Conservation (phyloP, 1,284 basidiomycete genomes). For the Trametes versicolor region DNA sequence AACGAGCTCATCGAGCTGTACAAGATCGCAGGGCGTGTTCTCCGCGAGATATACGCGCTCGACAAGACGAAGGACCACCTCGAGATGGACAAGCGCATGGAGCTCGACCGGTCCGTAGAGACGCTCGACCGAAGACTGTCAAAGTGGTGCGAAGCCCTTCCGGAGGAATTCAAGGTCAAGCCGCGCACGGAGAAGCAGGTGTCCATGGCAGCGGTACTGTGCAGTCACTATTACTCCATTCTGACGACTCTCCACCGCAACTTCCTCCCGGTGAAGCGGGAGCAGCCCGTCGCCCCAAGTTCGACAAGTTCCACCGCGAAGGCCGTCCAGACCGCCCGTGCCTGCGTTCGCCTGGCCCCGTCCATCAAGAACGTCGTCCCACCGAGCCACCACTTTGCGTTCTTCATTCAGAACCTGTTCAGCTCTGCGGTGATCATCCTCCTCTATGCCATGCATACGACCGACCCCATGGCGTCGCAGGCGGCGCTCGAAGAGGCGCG, state of each 20-base stretch:
- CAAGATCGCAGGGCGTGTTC: conserved; percentile 84
- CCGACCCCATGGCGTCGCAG: conserved; percentile 71
- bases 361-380: conserved; percentile 88
- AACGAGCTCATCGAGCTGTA: conserved; percentile 81
- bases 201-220: conserved; percentile 88
- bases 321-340: conserved; percentile 80
- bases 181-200: conserved; percentile 80
- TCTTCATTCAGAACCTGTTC: conserved; percentile 92
- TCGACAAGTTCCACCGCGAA: conserved; percentile 81
- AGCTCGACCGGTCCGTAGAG: conserved; percentile 80
- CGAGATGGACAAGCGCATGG: conserved; percentile 77
- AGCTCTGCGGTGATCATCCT: conserved; percentile 90
- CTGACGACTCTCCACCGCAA: conserved; percentile 91
- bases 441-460: conserved; percentile 86
- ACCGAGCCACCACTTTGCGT: conserved; percentile 88
- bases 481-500: conserved; percentile 87
- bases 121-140: conserved; percentile 78
- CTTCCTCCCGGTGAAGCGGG: conserved; percentile 79
- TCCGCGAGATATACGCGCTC: conserved; percentile 82
- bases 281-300: conserved; percentile 69
- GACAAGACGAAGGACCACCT: conserved; percentile 78
- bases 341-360: conserved; percentile 85
- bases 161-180: conserved; percentile 75
- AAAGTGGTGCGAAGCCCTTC: conserved; percentile 85
- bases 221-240: conserved; percentile 90